phyloP scores from a whole-genome alignment of 495 filamentous ascomycete genomes.

The Elasticomyces elasticus region DNA sequence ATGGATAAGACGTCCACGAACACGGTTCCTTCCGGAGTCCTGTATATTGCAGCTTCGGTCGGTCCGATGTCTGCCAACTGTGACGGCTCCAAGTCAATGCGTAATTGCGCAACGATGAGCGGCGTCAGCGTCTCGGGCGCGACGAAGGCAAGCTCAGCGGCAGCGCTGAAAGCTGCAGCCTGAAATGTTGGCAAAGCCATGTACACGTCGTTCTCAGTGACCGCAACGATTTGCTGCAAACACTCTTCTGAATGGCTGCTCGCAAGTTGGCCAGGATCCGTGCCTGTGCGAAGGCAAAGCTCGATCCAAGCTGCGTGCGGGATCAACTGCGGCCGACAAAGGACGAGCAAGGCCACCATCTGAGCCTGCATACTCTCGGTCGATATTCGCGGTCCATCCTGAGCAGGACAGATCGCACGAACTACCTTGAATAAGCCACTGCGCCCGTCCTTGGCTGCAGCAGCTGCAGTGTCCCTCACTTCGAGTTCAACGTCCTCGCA shows the following conservation, averaged over 20 bases:
- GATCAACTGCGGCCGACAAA: slow-evolving; percentile 69
- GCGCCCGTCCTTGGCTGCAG: slow-evolving; percentile 55
- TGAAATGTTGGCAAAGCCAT: slow-evolving; percentile 12
- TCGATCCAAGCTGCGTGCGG: slow-evolving; percentile 79
- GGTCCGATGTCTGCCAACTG: slow-evolving; percentile 63
- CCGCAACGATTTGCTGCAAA: slow-evolving; percentile 39
- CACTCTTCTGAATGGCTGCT: slow-evolving; percentile 40
- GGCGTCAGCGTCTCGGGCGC: slow-evolving; percentile 74
- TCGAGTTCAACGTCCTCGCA: slow-evolving; percentile 48
- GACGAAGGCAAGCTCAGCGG: slow-evolving; percentile 86
- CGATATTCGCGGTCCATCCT: neutral
- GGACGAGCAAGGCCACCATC: slow-evolving; percentile 52
- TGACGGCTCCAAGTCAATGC: slow-evolving; percentile 53
- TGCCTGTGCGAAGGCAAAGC: slow-evolving; percentile 61
- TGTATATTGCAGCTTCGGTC: slow-evolving; percentile 81
- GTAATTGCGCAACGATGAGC: slow-evolving; percentile 61
- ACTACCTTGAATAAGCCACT: slow-evolving; percentile 53
- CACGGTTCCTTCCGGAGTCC: slow-evolving; percentile 72
- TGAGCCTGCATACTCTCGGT: slow-evolving; percentile 37
- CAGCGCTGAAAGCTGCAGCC: slow-evolving; percentile 65
- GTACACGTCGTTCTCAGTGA: slow-evolving; percentile 15
- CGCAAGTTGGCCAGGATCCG: slow-evolving; percentile 74
- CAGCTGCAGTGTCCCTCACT: slow-evolving; percentile 69
- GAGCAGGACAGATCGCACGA: slow-evolving; percentile 54
- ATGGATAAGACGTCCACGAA: slow-evolving; percentile 85